These are phyloP conservation scores for Lithohypha guttulata DNA, from an alignment of 2,329 filamentous ascomycete species.

Conservation along the genomic window DNA sequence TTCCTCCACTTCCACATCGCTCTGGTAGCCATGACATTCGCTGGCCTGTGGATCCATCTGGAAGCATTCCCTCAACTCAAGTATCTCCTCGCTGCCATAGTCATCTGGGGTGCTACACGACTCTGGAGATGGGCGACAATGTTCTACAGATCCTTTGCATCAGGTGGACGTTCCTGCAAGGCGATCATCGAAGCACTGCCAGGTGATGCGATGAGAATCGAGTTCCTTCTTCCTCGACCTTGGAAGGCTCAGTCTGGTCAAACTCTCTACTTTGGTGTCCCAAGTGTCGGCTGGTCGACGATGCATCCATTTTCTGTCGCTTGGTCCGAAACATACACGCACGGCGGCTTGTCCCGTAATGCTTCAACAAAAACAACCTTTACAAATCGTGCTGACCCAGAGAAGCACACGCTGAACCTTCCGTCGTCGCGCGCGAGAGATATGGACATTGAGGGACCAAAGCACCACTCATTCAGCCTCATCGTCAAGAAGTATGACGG, in stretches of 20 bases:
- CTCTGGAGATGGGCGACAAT: constrained; percentile 52
- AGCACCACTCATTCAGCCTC: constrained; percentile 58
- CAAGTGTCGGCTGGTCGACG: constrained; percentile 55
- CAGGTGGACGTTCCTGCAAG: constrained; percentile 44
- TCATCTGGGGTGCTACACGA: constrained; percentile 69
- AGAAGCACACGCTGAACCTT: constrained; percentile 13
- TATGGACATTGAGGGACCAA: constrained; percentile 41
- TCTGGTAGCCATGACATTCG: constrained; percentile 56
- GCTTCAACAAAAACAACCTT: constrained; percentile 11
- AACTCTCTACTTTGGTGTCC: constrained; percentile 65
- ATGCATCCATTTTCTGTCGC: constrained; percentile 70
- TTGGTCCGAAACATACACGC: constrained; percentile 47
- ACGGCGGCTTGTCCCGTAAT: constrained; percentile 28
- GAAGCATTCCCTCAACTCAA: constrained; percentile 58
- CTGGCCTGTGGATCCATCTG: constrained; percentile 69
- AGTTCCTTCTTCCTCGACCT: constrained; percentile 56
- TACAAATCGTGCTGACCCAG: constrained; percentile 10
- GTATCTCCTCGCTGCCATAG: constrained; percentile 63
- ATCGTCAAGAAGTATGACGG: constrained; percentile 80
- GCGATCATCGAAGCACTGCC: constrained; percentile 58
- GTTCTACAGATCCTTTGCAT: constrained; percentile 51
- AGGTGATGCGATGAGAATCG: constrained; percentile 60
- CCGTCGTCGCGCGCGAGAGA: constrained; percentile 31
- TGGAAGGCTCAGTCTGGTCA: constrained; percentile 58
- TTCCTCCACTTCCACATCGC: constrained; percentile 82